Evolutionary conservation across 805 yeast genomes (phyloP).

Genomic region (Ogataea nonfermentans): DNA sequence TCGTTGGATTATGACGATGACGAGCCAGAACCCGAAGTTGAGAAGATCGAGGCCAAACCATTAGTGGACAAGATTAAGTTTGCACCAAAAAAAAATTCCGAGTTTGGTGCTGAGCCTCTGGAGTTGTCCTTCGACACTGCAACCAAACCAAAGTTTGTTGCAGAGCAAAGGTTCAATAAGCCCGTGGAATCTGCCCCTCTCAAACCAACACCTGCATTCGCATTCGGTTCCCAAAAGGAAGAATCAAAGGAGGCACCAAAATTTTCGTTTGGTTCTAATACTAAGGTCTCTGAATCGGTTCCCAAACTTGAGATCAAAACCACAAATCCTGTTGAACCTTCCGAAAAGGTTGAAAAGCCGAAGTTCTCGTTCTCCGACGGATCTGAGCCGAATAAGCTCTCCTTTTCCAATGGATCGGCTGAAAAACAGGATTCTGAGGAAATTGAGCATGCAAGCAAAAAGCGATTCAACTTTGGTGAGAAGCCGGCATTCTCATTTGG

Average conservation of each 20-base stretch:
- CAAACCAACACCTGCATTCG: conserved; percentile 8
- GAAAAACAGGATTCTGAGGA: too few species aligned
- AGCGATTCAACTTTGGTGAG: neutral
- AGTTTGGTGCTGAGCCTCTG: conserved; percentile 17
- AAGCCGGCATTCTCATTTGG: conserved; percentile 2
- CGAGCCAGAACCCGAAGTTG: conserved; percentile 5
- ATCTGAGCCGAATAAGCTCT: neutral
- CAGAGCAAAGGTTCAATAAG: conserved; percentile 4
- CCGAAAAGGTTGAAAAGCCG: neutral
- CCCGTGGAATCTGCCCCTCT: conserved; percentile 1
- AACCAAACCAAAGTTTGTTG: conserved; percentile 15
- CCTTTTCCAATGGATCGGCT: too few species aligned
- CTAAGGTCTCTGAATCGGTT: too few species aligned
- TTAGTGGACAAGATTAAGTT: conserved; percentile 27
- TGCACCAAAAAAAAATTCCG: conserved; percentile 12
- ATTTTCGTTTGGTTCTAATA: neutral
- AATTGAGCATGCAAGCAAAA: too few species aligned
- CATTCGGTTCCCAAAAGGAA: neutral
- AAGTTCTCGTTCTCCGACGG: neutral
- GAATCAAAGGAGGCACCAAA: neutral
- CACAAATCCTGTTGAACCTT: neutral
- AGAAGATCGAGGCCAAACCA: conserved; percentile 12
- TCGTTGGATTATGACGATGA: conserved; percentile 20
- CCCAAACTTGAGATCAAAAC: neutral
- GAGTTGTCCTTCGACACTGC: conserved; percentile 20